Evolutionary conservation across 345 rosid species (phyloP), one percentile per base, ranked within the genome.

Genomic region (Euclidium syriacum): DNA sequence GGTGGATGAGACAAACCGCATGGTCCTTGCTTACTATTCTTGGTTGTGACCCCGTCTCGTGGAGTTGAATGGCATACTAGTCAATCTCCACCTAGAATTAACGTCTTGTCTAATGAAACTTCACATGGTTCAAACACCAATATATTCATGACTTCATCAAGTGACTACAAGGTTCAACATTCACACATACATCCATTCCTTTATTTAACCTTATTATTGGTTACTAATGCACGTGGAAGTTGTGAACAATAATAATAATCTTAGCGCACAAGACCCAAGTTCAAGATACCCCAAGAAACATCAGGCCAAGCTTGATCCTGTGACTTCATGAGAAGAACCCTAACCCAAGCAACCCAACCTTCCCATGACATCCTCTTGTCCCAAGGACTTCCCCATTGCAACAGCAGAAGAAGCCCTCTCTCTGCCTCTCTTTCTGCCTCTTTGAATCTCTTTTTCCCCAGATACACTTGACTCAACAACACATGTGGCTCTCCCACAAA

Each of bases 341-440:
- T 84, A 10, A 74, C 78, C 98, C 97, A 92, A 80, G 97, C 91
- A 51, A 85, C 35, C 97, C 98, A 89, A 3, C 97, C 98, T 78
- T 81, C 90, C 97, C 95, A 89, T 12, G 97, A 77, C 82, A 70
- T 87, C 76, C 97, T 83, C 82, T 87, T 89, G 59, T 89, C 98
- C 95, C 98, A 85, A 5, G 97, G 88, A 38, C 88, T 85, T 8
- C 95, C 96, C 99, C 97, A 90, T 58, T 85, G 91, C 80, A 94
- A 62, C 16, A 87, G 42, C 22, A 90, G 75, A 20, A 52, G 70
- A 47, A 94, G 76, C 40, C 99, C 99, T 40, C 26, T 80, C 73
- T 67, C 85, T 0, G 88, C 89, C 56, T 72, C 84, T 34, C 35
- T 70, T 62, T 82, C 90, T 0, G 88, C 97, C 50, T 87, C 97